Percentiles rank a stretch among this genome's conserved stretches.
Conservation (phyloP, 2,329 filamentous ascomycete species). For the Cercospora beticola region DNA sequence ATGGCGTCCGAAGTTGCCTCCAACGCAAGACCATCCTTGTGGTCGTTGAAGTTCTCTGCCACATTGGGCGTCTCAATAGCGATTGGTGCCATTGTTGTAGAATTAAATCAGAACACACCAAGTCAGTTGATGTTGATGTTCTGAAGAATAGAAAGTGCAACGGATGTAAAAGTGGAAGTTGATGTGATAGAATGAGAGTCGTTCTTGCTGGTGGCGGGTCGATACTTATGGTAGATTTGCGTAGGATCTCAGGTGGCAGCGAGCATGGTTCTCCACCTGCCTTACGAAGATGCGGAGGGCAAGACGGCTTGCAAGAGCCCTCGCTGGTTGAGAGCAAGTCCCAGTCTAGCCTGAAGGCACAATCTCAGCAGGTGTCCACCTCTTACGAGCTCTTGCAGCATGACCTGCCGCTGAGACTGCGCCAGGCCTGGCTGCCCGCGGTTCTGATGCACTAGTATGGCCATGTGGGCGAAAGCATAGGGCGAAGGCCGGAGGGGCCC, state of each 20-base stretch:
- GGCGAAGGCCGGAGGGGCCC: slow-evolving; percentile 24
- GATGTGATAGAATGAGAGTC: neutral
- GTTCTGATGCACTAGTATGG: slow-evolving; percentile 4
- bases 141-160: neutral
- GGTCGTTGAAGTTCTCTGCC: slow-evolving; percentile 47
- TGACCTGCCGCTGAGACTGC: slow-evolving; percentile 14
- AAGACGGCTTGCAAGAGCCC: slow-evolving; percentile 1
- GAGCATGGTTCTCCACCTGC: slow-evolving; percentile 11
- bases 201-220: neutral
- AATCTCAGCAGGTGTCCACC: slow-evolving; percentile 13
- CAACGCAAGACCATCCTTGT: slow-evolving; percentile 57
- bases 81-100: slow-evolving; percentile 48
- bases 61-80: slow-evolving; percentile 46
- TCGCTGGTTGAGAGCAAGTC: slow-evolving; percentile 7
- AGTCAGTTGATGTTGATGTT: neutral
- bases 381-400: slow-evolving; percentile 16
- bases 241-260: slow-evolving; percentile 3
- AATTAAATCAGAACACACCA: neutral
- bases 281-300: slow-evolving; percentile 10
- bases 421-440: slow-evolving; percentile 11
- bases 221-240: slow-evolving; percentile 1
- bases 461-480: slow-evolving; percentile 24
- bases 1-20: slow-evolving; percentile 60
- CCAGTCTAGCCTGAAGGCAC: slow-evolving; percentile 14
- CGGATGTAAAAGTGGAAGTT: neutral